Evolutionary conservation across 2,329 filamentous ascomycete genomes (phyloP), one percentile per base, ranked within the genome.

Genomic region (Phoma sp.): DNA sequence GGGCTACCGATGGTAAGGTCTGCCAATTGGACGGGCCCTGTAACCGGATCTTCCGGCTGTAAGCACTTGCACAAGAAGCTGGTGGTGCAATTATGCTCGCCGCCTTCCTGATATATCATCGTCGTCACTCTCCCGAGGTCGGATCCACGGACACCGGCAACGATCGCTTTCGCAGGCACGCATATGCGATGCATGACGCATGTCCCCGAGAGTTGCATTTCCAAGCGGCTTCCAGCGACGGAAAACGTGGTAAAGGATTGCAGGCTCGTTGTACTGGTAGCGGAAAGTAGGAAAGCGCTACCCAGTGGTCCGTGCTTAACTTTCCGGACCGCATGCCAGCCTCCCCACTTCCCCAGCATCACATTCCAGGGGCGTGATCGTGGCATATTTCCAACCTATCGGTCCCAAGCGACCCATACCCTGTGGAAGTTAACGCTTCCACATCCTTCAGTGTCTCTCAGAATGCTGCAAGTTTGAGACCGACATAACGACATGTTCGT

Each of bases 101-200:
- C n/a, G n/a, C n/a, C n/a, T n/a, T n/a, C n/a, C n/a, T n/a, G n/a
- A n/a, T n/a, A n/a, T n/a, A n/a, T n/a, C n/a, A n/a, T n/a, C n/a
- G n/a, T n/a, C n/a, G n/a, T n/a, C n/a, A n/a, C n/a, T n/a, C n/a
- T n/a, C n/a, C n/a, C n/a, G n/a, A n/a, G n/a, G n/a, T 20, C 42
- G 29, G 40, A 39, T 21, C 12, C 23, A 42, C 29, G 46, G 18
- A 30, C 37, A 14, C 38, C 46, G 34, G 30, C 30, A 26, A 34
- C 17, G 53, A 56, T 53, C 28, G 34, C 25, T 28, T 42, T 38
- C 20, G 36, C 42, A 40, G 36, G 9, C 18, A 34, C 7, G 29
- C 39, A 26, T 20, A 37, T 37, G 25, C 36, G 25, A 28, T 42
- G 42, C 52, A 33, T 47, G 47, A 50, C 26, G 53, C 47, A 55